These are phyloP conservation scores for Juglanconis oblonga DNA, from an alignment of 2,329 filamentous ascomycete species.

Conservation along the genomic window DNA sequence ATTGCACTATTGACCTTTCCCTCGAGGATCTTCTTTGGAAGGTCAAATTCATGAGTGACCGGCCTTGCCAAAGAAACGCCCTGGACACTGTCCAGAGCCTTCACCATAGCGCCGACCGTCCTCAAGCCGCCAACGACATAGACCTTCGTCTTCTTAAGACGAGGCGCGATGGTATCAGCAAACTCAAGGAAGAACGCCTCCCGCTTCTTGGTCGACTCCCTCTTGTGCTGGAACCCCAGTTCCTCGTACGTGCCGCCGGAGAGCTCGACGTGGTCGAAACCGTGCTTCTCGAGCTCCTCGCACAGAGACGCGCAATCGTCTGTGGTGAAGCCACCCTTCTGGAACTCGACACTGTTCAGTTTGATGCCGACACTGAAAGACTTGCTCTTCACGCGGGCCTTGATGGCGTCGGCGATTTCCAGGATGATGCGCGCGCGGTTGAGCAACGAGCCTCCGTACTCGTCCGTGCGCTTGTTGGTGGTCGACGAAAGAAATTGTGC, in stretches of 20 bases:
- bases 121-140: slow-evolving; percentile 55
- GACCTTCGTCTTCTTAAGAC: slow-evolving; percentile 45
- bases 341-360: slow-evolving; percentile 56
- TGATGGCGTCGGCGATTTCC: slow-evolving; percentile 41
- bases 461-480: slow-evolving; percentile 34
- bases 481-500: slow-evolving; percentile 38
- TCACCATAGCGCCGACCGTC: slow-evolving; percentile 51
- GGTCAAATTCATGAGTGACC: slow-evolving; percentile 44
- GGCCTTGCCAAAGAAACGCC: slow-evolving; percentile 55
- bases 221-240: slow-evolving; percentile 47
- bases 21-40: slow-evolving; percentile 42
- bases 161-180: slow-evolving; percentile 44
- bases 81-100: slow-evolving; percentile 50
- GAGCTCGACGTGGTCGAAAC: slow-evolving; percentile 57
- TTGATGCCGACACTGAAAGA: slow-evolving; percentile 53
- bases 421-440: slow-evolving; percentile 46
- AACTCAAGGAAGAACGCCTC: slow-evolving; percentile 60
- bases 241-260: slow-evolving; percentile 57
- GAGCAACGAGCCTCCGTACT: slow-evolving; percentile 39
- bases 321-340: slow-evolving; percentile 46
- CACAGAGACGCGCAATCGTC: slow-evolving; percentile 49
- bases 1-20: slow-evolving; percentile 48
- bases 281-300: slow-evolving; percentile 44
- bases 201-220: slow-evolving; percentile 51
- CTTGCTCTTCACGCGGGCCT: slow-evolving; percentile 26